Evolutionary conservation across 192 early-diverging fungal genomes (phyloP), one percentile per base, ranked within the genome.

Genomic region (Coemansia biformis): DNA sequence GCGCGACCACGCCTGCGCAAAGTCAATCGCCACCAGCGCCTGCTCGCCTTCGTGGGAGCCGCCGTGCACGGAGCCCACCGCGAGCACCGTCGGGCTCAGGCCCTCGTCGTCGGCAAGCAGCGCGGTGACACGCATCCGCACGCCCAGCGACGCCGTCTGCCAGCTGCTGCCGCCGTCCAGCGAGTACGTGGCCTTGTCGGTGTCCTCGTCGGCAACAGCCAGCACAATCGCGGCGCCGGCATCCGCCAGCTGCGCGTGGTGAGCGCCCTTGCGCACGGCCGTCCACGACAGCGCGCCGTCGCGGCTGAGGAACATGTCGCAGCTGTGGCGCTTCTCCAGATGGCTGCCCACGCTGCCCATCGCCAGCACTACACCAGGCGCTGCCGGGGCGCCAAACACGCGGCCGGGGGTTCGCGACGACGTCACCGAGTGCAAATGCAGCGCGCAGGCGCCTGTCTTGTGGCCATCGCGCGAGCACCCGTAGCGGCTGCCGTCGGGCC

Each of bases 341-440:
- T 82, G 68, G 0, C 69, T 24, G 17, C 93, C 91, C 10, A 92
- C 93, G 47, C 73, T 88, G 16, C 95, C 95, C 16, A 96, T 89
- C 29, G 90, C 95, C 75, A 95, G 59, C n/a, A 96, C 59, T 10
- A 92, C 71, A 38, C 95, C 95, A 7, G 90, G 79, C 31, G 91
- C 83, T 6, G 82, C 68, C 14, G 65, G 51, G 1, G 84, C 78
- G 16, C 86, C 86, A 57, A 88, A 92, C 8, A 92, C 75, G 11
- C 76, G 76, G 6, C 89, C 90, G 17, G 78, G 52, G 38, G 87
- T 80, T 24, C 77, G 77, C 5, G 73, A 59, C 2, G 77, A 73
- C 1, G 90, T 93, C 12, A 90, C 76, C 8, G 88, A 91, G 57
- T 93, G 91, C 18, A 98, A 66, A 55, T 93, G 91, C 47, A 98